Evolutionary conservation across 2,329 filamentous ascomycete genomes (phyloP), one percentile per base, ranked within the genome.

Genomic region (Stemphylium vesicarium): DNA sequence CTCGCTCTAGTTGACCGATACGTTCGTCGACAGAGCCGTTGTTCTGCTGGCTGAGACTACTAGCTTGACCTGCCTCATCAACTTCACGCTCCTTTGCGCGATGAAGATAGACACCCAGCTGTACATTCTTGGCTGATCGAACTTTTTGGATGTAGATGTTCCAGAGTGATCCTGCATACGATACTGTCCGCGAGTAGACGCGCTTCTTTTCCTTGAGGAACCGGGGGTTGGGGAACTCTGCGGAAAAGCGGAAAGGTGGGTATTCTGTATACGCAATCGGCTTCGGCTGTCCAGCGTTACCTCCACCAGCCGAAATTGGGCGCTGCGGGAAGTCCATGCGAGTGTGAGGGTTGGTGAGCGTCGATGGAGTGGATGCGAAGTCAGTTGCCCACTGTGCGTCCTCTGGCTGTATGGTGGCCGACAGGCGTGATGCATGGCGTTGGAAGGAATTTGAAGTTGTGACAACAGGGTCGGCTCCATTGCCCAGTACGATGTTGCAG

Each of bases 101-200:
- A 62, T 86, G 83, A 3, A 86, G 75, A 57, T 86, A 86, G 4
- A 86, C 83, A 12, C 83, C 84, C 1, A 86, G 75, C 62, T 86
- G 83, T 10, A 82, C 81, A 48, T 79, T 82, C 59, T 84, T 84
- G 2, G 78, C 77, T 0, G 80, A 82, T 8, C 81, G 78, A 2
- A 85, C 81, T 56, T 85, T 84, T 62, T 85, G 84, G 10, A 86
- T 84, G 66, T 85, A 86, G n/a, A 86, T 82, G 60, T 86, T 86
- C 84, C 84, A 86, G 13, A 84, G 71, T 15, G 79, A 82, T 2
- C 84, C 84, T 4, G 83, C 83, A 56, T 86, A 86, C 63, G 84
- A 85, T 4, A 85, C 82, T 2, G 83, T 85, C 29, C 82, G 79
- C 10, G 80, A 83, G 65, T 85, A 85, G 8, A 85, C 81, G 0